Evolutionary conservation across 2,329 filamentous ascomycete species (phyloP), one percentile per base, ranked within the genome.

Genomic region (Zasmidium cellare): DNA sequence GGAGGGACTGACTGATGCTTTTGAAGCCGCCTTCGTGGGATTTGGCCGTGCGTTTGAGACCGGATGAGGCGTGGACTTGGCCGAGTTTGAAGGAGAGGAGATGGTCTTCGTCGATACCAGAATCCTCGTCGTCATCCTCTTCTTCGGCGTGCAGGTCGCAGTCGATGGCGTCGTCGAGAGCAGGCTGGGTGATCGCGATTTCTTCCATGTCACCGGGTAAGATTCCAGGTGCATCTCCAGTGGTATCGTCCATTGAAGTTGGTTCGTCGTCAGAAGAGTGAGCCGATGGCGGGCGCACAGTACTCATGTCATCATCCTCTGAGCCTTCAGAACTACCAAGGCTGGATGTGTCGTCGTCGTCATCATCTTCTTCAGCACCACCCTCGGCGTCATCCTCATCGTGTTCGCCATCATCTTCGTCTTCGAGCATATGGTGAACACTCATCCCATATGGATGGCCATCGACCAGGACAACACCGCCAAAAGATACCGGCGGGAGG

Each of bases 381-480:
- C 74, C 72, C 9, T 76, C 77, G 14, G 72, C 73, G 24, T 70
- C 71, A 3, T 79, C 76, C 3, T 74, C 76, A 38, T 83, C 81
- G n/a, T n/a, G n/a, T n/a, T n/a, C n/a, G 46, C 78, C 67, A 11
- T 83, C 80, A 57, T 82, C 83, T 11, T 83, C 78, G 12, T 78
- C 76, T 67, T 97, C 93, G 2, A 97, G 84, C 86, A 97, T 93
- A 73, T 97, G 93, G 69, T 97, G 93, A 0, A 97, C 93, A 20
- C 91, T 97, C 90, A 97, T 94, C 12, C 93, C 93, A 68, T 92
- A 94, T 0, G 90, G 85, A 72, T 89, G 87, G 55, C 89, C 86
- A 69, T 97, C 92, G 1, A 97, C 86, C 28, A 94, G 78, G 44
- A 97, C 86, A 3, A 96, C 82, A 9, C 93, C 93, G 12, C 93